Evolutionary conservation across 495 filamentous ascomycete genomes (phyloP).

Genomic region (Hyaloscypha variabilis): DNA sequence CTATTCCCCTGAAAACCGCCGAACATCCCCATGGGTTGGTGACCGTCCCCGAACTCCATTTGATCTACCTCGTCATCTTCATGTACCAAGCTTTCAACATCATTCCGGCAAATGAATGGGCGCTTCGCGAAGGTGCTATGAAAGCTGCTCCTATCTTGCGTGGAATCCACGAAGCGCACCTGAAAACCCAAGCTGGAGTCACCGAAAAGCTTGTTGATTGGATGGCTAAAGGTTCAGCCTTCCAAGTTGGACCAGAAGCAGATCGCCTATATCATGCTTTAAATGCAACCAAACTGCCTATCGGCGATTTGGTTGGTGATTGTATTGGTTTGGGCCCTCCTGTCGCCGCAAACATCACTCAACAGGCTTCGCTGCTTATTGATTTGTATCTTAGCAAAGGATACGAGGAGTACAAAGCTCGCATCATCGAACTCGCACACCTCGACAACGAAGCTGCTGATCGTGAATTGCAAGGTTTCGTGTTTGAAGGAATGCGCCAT

Average conservation of each 20-base stretch:
- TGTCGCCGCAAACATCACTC: slow-evolving; percentile 71
- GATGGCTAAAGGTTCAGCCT: slow-evolving; percentile 35
- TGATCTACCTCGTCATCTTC: slow-evolving; percentile 71
- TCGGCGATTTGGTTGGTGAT: slow-evolving; percentile 54
- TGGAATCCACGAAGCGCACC: slow-evolving; percentile 39
- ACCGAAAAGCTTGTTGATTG: slow-evolving; percentile 54
- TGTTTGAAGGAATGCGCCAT: slow-evolving; percentile 52
- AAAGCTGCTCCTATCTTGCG: slow-evolving; percentile 61
- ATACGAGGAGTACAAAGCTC: slow-evolving; percentile 53
- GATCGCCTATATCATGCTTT: slow-evolving; percentile 57
- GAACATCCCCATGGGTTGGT: slow-evolving; percentile 69
- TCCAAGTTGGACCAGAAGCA: slow-evolving; percentile 41
- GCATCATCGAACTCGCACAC: slow-evolving; percentile 61
- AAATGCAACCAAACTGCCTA: slow-evolving; percentile 61
- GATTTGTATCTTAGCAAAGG: slow-evolving; percentile 75
- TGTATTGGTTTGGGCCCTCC: slow-evolving; percentile 52
- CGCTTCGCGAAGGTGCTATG: slow-evolving; percentile 61
- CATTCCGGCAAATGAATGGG: slow-evolving; percentile 56
- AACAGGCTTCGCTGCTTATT: slow-evolving; percentile 76
- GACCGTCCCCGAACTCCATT: slow-evolving; percentile 77
- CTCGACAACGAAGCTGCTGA: slow-evolving; percentile 48
- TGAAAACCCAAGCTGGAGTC: slow-evolving; percentile 60
- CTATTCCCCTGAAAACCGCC: slow-evolving; percentile 71
- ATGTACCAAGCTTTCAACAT: slow-evolving; percentile 50
- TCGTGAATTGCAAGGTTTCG: slow-evolving; percentile 44